Percentiles rank a stretch among this genome's conserved stretches.
Evolutionary conservation across 202 grass and related monocot species (phyloP).

Genomic region (Hordeum pubiflorum): DNA sequence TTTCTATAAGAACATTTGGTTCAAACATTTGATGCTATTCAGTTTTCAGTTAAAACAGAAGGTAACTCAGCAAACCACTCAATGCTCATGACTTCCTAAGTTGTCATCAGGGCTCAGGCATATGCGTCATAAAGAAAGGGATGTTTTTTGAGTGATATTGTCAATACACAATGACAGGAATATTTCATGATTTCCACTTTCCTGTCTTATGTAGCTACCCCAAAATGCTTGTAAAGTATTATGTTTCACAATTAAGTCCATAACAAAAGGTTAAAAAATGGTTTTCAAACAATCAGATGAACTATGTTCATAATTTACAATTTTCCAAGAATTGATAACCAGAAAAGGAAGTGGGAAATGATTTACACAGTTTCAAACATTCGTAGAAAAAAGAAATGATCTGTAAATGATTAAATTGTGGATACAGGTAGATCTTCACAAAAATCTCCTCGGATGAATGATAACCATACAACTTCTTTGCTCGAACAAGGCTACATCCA

Average conservation of each 20-base stretch:
- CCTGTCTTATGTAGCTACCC: background rate
- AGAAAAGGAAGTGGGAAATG: background rate
- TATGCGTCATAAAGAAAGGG: background rate
- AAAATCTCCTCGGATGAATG: constrained; percentile 72
- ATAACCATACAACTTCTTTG: constrained; percentile 87
- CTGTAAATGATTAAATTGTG: constrained; percentile 29
- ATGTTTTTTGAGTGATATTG: background rate
- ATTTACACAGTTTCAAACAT: background rate
- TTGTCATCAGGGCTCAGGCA: background rate
- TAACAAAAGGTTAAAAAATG: background rate
- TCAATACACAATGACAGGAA: background rate
- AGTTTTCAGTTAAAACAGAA: background rate
- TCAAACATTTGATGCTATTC: background rate
- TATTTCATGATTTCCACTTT: background rate
- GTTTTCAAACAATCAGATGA: background rate
- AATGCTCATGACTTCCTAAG: background rate
- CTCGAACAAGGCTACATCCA: constrained; percentile 89
- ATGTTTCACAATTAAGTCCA: background rate
- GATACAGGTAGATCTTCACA: constrained; percentile 97
- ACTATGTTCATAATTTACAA: background rate
- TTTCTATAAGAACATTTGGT: constrained; percentile 3
- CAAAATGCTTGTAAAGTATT: background rate
- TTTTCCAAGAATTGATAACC: background rate
- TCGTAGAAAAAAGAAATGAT: background rate
- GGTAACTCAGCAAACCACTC: background rate